Conservation (phyloP, 164 flowering plant genomes). For the Liriodendron chinense region DNA sequence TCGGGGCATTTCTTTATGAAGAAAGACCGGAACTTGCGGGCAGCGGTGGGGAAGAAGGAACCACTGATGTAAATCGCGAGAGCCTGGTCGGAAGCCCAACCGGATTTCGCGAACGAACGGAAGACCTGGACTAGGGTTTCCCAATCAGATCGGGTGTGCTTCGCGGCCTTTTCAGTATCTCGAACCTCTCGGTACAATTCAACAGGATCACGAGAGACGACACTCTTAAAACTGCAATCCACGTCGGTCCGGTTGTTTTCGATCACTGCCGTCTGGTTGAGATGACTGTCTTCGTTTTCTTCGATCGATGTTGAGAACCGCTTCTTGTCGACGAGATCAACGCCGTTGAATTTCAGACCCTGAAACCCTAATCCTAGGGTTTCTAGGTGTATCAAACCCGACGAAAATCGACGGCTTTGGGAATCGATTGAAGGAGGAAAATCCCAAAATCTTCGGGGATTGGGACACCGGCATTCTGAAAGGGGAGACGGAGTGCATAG, state of each 20-base stretch:
- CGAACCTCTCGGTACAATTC: constrained; percentile 55
- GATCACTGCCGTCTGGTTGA: not conserved
- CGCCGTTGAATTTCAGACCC: constrained; percentile 1
- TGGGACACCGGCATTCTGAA: constrained; percentile 11
- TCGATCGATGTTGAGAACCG: constrained; percentile 18
- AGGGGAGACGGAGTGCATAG: constrained; percentile 17
- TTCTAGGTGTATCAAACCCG: constrained; percentile 9
- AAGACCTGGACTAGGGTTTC: constrained; percentile 47
- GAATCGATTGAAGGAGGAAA: constrained; percentile 11
- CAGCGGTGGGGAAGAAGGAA: constrained; percentile 78
- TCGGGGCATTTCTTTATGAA: constrained; percentile 47
- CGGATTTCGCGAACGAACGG: constrained; percentile 42
- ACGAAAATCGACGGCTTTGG: constrained; percentile 10
- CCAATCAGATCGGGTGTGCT: constrained; percentile 37
- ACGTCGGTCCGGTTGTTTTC: constrained; percentile 6
- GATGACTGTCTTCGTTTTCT: constrained; percentile 1
- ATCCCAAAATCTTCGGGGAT: constrained; percentile 3
- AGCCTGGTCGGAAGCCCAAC: constrained; percentile 87
- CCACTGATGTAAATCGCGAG: constrained; percentile 75
- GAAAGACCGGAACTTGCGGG: constrained; percentile 44
- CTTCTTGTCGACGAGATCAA: constrained; percentile 12
- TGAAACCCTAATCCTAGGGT: not conserved
- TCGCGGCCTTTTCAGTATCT: constrained; percentile 19
- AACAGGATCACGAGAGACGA: constrained; percentile 50
- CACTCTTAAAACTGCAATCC: not conserved